These are phyloP conservation scores for Paxillus involutus DNA, from an alignment of 768 basidiomycete genomes.

Conservation along the genomic window DNA sequence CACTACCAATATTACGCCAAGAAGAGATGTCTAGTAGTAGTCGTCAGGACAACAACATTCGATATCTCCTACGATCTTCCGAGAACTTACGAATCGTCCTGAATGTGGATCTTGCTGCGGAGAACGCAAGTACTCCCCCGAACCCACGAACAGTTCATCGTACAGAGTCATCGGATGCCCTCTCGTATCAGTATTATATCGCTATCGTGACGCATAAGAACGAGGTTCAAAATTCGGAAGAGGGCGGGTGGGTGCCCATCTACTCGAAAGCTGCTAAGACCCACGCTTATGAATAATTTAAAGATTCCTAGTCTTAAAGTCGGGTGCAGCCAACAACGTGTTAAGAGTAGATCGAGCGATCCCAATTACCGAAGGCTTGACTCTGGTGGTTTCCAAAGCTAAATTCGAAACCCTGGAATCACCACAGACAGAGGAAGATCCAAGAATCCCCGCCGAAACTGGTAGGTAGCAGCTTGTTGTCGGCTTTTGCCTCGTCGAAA, in stretches of 20 bases:
- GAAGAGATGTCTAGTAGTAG: slow-evolving; percentile 4
- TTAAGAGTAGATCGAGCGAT: slow-evolving; percentile 20
- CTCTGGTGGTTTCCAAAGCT: slow-evolving; percentile 58
- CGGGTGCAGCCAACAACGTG: not conserved
- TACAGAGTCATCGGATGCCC: not conserved
- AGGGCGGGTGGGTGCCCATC: slow-evolving; percentile 48
- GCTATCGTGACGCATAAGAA: slow-evolving; percentile 52
- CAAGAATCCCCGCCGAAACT: slow-evolving; percentile 35
- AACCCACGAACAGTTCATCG: not conserved
- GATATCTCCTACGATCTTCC: slow-evolving; percentile 36
- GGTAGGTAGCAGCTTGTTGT: slow-evolving; percentile 33
- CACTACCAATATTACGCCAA: too few relatives aligned
- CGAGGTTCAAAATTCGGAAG: slow-evolving; percentile 42
- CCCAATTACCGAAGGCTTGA: slow-evolving; percentile 57
- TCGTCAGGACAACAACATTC: slow-evolving; percentile 12
- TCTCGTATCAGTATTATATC: slow-evolving; percentile 21
- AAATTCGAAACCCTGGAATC: slow-evolving; percentile 39
- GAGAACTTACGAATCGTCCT: slow-evolving; percentile 48
- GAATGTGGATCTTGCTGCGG: slow-evolving; percentile 32
- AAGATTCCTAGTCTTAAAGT: slow-evolving; percentile 21
- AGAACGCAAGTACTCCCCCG: slow-evolving; percentile 3
- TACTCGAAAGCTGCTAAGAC: not conserved
- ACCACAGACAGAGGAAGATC: slow-evolving; percentile 18
- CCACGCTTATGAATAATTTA: slow-evolving; percentile 1
- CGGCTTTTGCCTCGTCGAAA: not conserved